Conservation (phyloP, 2,329 filamentous ascomycete species). For the Hymenoscyphus fructigenus region DNA sequence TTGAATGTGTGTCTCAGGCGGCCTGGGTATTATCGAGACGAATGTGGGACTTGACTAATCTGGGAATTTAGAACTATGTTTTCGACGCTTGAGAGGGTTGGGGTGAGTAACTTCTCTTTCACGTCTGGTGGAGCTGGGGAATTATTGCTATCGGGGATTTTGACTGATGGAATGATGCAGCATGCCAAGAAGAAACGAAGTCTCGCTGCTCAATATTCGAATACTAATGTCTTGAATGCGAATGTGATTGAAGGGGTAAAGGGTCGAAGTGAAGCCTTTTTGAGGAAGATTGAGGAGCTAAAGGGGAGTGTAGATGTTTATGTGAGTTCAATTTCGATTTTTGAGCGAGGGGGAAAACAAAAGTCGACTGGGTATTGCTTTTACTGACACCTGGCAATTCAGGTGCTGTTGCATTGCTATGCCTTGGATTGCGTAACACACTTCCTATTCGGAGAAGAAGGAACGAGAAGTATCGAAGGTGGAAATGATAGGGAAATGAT, state of each 20-base stretch:
- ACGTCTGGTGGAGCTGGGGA: background rate
- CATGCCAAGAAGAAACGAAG: background rate
- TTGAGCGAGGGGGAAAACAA: background rate
- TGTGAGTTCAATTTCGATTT: constrained; percentile 39
- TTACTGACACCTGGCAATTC: background rate
- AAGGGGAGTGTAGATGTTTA: constrained; percentile 58
- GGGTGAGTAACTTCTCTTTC: constrained; percentile 21
- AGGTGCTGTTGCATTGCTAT: constrained; percentile 56
- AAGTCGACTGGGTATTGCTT: background rate
- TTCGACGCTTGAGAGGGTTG: constrained; percentile 35
- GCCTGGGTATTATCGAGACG: background rate
- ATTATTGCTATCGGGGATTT: background rate
- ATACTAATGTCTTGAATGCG: constrained; percentile 62
- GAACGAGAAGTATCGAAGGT: constrained; percentile 57
- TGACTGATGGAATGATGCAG: constrained; percentile 1
- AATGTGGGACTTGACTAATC: background rate
- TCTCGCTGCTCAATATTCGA: constrained; percentile 42
- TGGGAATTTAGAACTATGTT: constrained; percentile 39
- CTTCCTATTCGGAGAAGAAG: constrained; percentile 67
- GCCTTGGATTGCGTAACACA: constrained; percentile 69
- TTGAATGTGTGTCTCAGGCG: background rate
- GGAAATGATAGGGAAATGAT: constrained; percentile 62
- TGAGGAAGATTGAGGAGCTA: constrained; percentile 50
- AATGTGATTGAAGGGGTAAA: constrained; percentile 56
- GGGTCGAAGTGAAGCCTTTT: constrained; percentile 55